Evolutionary conservation across 2,329 filamentous ascomycete species (phyloP), one percentile per base, ranked within the genome.

Genomic region (Alternaria sp.): DNA sequence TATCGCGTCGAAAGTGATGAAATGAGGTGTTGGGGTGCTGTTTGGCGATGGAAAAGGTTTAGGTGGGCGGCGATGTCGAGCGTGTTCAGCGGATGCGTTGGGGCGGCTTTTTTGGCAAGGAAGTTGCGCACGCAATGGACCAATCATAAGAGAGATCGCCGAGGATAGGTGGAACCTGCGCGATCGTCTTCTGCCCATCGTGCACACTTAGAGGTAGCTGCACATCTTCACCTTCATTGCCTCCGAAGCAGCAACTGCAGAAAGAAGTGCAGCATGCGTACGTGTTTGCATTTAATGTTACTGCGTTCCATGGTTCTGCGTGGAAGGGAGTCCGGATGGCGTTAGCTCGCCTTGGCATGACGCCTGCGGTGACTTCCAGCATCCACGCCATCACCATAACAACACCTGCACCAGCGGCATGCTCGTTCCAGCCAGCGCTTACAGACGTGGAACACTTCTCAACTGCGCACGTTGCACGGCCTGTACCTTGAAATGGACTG

Each of bases 1-100:
- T 68, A 71, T 70, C 68, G 64, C 64, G 65, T 59, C 55, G 47
- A 71, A 68, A 61, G 45, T 55, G 67, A 70, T 74, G 69, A 60
- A 70, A 69, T 19, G 25, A 28, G 59, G 64, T 62, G 64, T 63
- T 57, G 60, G 44, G 61, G 40, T 56, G 57, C 23, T 57, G 64
- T 71, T 71, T 54, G 49, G 65, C 61, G 72, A 72, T 69, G 64
- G 45, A 68, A 54, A 61, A 51, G 67, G 68, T 47, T 61, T 61
- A 25, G 54, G 52, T 50, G 58, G 25, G 58, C 58, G 58, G 58
- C 58, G 58, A 61, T 61, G 58, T 61, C 58, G 58, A 61, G 58
- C 58, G 58, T 61, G 58, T 57, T 44, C 58, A 61, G 58, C 58
- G 58, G 58, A 57, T 61, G 58, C 45, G 58, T 57, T 61, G 54